Evolutionary conservation across 2,329 filamentous ascomycete genomes (phyloP).

Genomic region (Myriosclerotinia duriaeana): DNA sequence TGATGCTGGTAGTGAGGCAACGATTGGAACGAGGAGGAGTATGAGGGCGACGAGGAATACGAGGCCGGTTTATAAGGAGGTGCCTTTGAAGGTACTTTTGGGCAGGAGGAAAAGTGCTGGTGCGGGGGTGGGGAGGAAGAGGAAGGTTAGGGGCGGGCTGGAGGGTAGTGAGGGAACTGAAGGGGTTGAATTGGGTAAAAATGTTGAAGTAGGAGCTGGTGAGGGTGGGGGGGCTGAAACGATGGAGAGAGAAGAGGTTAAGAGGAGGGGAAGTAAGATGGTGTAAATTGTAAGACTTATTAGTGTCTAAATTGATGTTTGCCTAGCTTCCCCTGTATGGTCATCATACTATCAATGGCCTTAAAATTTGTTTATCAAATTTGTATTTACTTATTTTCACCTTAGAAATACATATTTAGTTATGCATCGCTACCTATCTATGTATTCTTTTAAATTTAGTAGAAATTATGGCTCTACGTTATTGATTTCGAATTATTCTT

Average conservation of each 20-base stretch:
- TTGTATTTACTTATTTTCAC: too few species aligned
- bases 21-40: conserved; percentile 1
- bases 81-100: neutral
- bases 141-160: neutral
- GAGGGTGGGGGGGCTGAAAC: neutral
- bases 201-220: too few species aligned
- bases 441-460: too few species aligned
- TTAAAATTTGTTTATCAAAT: too few species aligned
- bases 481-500: too few species aligned
- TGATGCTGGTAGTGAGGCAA: neutral
- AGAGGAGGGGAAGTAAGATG: conserved; percentile 9
- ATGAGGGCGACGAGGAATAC: conserved; percentile 14
- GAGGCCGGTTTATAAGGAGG: neutral
- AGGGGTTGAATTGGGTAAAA: neutral
- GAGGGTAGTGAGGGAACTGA: neutral
- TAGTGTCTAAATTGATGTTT: too few species aligned
- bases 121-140: conserved; percentile 1
- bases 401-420: too few species aligned
- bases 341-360: too few species aligned
- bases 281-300: neutral
- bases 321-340: too few species aligned
- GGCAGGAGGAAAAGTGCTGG: neutral
- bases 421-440: too few species aligned
- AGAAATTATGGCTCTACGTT: too few species aligned
- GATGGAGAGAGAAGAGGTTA: neutral